These are phyloP conservation scores for Fraxinus baroniana DNA, from an alignment of 305 asterid genomes.

Conservation along the genomic window DNA sequence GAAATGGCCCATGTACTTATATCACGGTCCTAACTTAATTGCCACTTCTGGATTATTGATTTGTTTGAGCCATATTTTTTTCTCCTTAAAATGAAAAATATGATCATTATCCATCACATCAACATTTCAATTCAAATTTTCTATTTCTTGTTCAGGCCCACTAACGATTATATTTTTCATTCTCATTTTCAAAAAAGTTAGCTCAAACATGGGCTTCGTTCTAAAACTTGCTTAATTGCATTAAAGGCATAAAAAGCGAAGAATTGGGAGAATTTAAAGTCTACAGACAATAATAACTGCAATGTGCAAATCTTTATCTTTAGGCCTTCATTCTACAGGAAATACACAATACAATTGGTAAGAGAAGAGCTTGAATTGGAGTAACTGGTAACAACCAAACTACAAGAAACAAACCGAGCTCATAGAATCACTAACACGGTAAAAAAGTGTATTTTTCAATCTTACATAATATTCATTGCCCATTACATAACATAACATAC, in stretches of 20 bases:
- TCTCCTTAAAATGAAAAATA: no score
- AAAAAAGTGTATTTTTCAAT: conserved; percentile 4
- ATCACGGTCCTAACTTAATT: no score
- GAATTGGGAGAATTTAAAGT: not conserved
- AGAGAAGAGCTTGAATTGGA: not conserved
- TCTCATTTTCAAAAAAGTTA: no score
- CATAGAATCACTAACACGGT: not conserved
- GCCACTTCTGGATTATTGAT: not conserved
- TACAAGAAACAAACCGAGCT: not conserved
- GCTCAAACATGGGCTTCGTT: no score
- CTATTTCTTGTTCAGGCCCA: no score
- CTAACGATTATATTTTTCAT: no score
- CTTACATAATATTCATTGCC: conserved; percentile 26
- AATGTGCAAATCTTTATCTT: not conserved
- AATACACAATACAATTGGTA: not conserved
- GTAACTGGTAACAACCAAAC: not conserved
- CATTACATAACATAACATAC: not conserved
- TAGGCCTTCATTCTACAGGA: not conserved
- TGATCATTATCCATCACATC: no score
- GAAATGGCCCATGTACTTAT: no score
- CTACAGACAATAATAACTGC: not conserved
- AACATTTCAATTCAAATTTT: no score
- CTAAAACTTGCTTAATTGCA: not conserved
- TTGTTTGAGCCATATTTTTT: no score
- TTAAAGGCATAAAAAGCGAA: not conserved